phyloP scores from a whole-genome alignment of 2,329 filamentous ascomycete species.

The Hortaea sp. region DNA sequence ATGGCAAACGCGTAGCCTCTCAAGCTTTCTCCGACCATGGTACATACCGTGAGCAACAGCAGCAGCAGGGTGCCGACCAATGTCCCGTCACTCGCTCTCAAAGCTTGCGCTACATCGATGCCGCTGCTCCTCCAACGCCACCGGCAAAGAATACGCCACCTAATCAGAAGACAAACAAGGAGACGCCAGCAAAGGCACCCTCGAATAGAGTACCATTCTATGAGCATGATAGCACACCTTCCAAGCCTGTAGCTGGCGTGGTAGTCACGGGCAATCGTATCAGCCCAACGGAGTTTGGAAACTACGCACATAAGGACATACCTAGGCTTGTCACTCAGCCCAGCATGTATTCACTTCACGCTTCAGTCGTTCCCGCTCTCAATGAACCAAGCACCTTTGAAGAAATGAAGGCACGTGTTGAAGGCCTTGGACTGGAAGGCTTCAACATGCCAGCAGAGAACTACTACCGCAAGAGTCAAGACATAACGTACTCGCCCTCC shows the following conservation, averaged over 20 bases:
- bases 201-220: slow-evolving; percentile 5
- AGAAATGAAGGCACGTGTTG: slow-evolving; percentile 17
- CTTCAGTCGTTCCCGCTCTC: slow-evolving; percentile 17
- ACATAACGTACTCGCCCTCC: slow-evolving; percentile 18
- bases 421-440: slow-evolving; percentile 20
- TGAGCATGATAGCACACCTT: neutral
- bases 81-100: slow-evolving; percentile 14
- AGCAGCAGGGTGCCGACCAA: slow-evolving; percentile 1
- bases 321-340: slow-evolving; percentile 19
- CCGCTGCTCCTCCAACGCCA: slow-evolving; percentile 29
- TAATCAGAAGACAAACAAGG: neutral
- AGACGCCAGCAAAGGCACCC: neutral
- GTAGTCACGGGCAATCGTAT: slow-evolving; percentile 10
- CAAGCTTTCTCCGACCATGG: slow-evolving; percentile 7
- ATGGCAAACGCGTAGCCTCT: slow-evolving; percentile 7
- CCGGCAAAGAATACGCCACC: slow-evolving; percentile 37
- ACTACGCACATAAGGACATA: slow-evolving; percentile 12
- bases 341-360: slow-evolving; percentile 21
- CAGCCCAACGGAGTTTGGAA: slow-evolving; percentile 18
- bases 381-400: slow-evolving; percentile 14
- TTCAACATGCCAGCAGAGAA: slow-evolving; percentile 19
- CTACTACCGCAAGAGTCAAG: slow-evolving; percentile 4
- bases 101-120: slow-evolving; percentile 21
- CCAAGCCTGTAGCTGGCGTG: slow-evolving; percentile 3
- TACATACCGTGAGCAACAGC: neutral